Evolutionary conservation across 805 yeast species (phyloP).

Genomic region (Scheffersomyces amazonensis): DNA sequence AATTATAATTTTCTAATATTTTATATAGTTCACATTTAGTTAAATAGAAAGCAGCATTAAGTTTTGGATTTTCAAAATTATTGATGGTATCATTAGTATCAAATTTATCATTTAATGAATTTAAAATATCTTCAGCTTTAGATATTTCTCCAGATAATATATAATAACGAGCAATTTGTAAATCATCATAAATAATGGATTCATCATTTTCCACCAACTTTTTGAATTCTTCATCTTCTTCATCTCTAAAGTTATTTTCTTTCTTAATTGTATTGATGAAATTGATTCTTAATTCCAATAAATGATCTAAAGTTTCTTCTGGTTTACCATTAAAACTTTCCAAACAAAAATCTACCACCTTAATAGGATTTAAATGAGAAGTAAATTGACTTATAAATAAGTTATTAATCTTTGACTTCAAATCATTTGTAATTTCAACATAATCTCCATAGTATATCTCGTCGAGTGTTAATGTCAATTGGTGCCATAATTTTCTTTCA

Average conservation of each 20-base stretch:
- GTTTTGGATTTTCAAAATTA: conserved; percentile 42
- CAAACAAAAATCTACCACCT: conserved; percentile 72
- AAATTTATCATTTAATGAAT: conserved; percentile 53
- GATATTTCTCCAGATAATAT: conserved; percentile 50
- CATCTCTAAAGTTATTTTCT: conserved; percentile 25
- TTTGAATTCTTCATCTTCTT: conserved; percentile 21
- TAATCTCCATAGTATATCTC: conserved; percentile 51
- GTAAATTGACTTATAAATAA: conserved; percentile 67
- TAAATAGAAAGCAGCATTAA: conserved; percentile 81
- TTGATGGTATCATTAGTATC: conserved; percentile 36
- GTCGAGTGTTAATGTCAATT: conserved; percentile 68
- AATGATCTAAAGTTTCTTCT: conserved; percentile 32
- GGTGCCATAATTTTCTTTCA: conserved; percentile 94
- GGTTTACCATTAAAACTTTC: conserved; percentile 35
- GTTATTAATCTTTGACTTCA: conserved; percentile 66
- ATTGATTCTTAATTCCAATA: conserved; percentile 29
- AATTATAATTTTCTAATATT: conserved; percentile 72
- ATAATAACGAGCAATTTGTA: conserved; percentile 75
- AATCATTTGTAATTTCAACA: conserved; percentile 44
- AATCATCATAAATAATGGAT: conserved; percentile 43
- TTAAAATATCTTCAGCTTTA: conserved; percentile 67
- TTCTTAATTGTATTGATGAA: conserved; percentile 23
- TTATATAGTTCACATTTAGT: conserved; percentile 76
- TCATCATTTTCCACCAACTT: conserved; percentile 48
- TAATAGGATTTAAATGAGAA: conserved; percentile 73